Evolutionary conservation across 176 grass and related monocot genomes (phyloP).

Genomic region (Eremochloa ophiuroides): DNA sequence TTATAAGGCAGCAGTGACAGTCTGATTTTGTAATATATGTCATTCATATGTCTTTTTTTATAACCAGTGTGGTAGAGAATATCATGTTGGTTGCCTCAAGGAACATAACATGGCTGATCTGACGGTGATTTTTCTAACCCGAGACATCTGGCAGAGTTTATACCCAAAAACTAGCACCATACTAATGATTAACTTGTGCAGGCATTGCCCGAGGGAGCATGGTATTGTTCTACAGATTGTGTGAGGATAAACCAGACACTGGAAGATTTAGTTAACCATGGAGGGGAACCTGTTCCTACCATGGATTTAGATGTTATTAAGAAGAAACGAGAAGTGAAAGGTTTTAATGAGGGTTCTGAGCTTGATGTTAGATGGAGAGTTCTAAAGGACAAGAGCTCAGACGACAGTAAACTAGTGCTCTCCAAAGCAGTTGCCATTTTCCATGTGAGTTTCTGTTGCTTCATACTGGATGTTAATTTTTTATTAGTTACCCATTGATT

Average conservation of each 20-base stretch:
- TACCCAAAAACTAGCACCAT: neutral
- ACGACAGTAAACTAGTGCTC: constrained; percentile 78
- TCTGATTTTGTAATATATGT: constrained; percentile 9
- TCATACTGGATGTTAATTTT: neutral
- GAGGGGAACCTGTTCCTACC: constrained; percentile 39
- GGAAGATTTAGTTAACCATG: constrained; percentile 45
- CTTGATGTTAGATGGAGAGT: constrained; percentile 87
- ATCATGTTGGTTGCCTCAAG: constrained; percentile 91
- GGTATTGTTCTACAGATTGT: constrained; percentile 78
- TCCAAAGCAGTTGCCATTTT: constrained; percentile 92
- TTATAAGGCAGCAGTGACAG: neutral
- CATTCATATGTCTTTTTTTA: constrained; percentile 24
- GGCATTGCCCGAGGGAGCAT: constrained; percentile 78
- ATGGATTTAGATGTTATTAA: constrained; percentile 66
- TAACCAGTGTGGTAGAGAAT: constrained; percentile 89
- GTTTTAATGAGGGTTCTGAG: constrained; percentile 32
- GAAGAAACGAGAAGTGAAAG: constrained; percentile 63
- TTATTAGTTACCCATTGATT: neutral
- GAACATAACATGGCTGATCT: constrained; percentile 86
- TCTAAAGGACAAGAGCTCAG: constrained; percentile 66
- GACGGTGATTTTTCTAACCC: constrained; percentile 48
- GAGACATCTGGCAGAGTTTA: neutral
- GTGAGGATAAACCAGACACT: constrained; percentile 55
- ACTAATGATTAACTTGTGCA: constrained; percentile 37
- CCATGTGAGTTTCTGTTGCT: constrained; percentile 58